These are phyloP conservation scores for Eremochloa ophiuroides DNA, from an alignment of 176 grass and related monocot genomes.

Conservation along the genomic window DNA sequence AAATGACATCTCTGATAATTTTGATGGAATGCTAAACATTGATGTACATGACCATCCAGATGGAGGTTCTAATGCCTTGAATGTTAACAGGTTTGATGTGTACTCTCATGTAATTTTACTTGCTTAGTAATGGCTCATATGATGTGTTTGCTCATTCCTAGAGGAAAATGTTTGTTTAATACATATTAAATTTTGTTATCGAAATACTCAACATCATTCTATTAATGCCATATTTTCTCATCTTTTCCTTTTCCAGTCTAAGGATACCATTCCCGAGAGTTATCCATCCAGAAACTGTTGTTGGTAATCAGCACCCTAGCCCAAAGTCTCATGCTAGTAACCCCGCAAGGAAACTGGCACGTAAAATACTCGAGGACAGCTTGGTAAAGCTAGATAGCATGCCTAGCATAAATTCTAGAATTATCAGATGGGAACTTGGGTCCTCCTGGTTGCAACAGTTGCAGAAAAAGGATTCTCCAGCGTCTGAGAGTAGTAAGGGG, in stretches of 20 bases:
- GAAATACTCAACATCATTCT: background rate
- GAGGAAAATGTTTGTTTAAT: constrained; percentile 8
- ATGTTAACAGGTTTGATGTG: constrained; percentile 80
- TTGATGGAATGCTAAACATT: constrained; percentile 56
- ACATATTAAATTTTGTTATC: background rate
- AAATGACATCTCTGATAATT: constrained; percentile 41
- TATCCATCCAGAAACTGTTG: constrained; percentile 30
- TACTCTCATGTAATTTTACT: constrained; percentile 10
- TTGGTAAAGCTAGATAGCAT: constrained; percentile 57
- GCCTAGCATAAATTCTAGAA: constrained; percentile 32
- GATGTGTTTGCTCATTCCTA: background rate
- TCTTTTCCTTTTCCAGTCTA: constrained; percentile 54
- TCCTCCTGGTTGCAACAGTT: constrained; percentile 80
- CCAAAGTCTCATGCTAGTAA: constrained; percentile 30
- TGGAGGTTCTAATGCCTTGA: constrained; percentile 92
- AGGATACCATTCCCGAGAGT: constrained; percentile 59
- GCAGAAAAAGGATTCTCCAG: constrained; percentile 72
- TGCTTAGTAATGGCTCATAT: background rate
- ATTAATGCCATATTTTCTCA: constrained; percentile 4
- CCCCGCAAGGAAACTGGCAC: constrained; percentile 54
- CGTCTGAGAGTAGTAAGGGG: constrained; percentile 30
- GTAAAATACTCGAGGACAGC: constrained; percentile 60
- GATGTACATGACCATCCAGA: constrained; percentile 65
- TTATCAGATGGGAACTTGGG: constrained; percentile 96
- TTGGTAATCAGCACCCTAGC: constrained; percentile 34